Evolutionary conservation across 257 asterid species (phyloP).

Genomic region (Jacaranda copaia): DNA sequence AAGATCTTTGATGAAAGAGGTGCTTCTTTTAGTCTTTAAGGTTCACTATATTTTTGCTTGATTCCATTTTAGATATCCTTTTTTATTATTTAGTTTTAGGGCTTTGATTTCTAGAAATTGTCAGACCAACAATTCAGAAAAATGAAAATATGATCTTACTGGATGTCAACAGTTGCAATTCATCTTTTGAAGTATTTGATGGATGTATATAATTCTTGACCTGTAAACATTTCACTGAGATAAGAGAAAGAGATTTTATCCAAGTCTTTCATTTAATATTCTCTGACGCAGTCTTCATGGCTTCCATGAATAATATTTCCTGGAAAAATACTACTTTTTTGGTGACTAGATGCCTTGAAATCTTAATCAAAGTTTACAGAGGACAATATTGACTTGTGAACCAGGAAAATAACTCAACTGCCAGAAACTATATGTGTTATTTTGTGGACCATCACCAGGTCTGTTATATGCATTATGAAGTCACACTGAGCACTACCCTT

Average conservation of each 20-base stretch:
- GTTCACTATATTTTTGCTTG: conserved; percentile 4
- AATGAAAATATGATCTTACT: background rate
- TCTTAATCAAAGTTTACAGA: background rate
- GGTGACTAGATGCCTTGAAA: background rate
- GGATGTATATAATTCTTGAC: conserved; percentile 14
- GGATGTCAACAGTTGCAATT: conserved; percentile 19
- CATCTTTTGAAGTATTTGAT: conserved; percentile 14
- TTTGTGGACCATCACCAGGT: background rate
- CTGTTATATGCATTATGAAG: background rate
- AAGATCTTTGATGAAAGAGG: conserved; percentile 84
- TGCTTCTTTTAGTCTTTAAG: conserved; percentile 34
- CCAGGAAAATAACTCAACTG: background rate
- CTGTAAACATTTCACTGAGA: conserved; percentile 16
- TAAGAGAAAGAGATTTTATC: background rate
- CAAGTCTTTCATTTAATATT: conserved; percentile 1
- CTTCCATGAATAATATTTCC: background rate
- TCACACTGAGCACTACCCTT: background rate
- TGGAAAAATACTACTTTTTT: background rate
- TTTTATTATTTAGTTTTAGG: conserved; percentile 14
- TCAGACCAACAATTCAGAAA: background rate
- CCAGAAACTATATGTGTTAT: conserved; percentile 7
- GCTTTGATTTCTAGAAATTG: conserved; percentile 16
- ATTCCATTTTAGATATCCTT: background rate
- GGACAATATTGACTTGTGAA: background rate
- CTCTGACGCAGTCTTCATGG: background rate